These are phyloP conservation scores for Syzygium aqueum DNA, from an alignment of 345 rosid species.

Conservation along the genomic window DNA sequence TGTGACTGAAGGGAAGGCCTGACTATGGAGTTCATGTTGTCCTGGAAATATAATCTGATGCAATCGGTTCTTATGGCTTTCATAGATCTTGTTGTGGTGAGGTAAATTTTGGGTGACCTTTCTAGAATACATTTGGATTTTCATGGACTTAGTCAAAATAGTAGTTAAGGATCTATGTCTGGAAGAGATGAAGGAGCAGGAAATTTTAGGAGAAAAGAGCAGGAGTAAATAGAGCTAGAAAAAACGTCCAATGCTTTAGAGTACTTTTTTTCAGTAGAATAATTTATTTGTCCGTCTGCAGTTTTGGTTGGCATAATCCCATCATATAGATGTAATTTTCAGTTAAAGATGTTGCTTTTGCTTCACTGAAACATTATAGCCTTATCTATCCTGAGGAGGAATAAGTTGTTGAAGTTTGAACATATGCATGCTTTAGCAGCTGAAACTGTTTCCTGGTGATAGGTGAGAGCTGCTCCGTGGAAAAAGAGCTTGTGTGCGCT, in stretches of 20 bases:
- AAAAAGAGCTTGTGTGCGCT: slow-evolving; percentile 63
- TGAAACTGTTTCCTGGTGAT: slow-evolving; percentile 14
- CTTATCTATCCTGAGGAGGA: background rate
- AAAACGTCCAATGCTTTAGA: background rate
- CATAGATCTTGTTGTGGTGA: background rate
- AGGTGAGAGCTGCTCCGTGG: slow-evolving; percentile 99
- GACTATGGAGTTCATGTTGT: background rate
- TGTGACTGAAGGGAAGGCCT: background rate
- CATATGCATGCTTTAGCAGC: background rate
- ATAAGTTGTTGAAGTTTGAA: background rate
- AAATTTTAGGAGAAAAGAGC: background rate
- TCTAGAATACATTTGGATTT: background rate
- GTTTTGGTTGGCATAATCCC: background rate
- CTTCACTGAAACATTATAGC: background rate
- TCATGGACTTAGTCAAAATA: background rate
- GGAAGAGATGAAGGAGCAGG: background rate
- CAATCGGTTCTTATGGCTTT: background rate
- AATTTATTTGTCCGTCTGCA: background rate
- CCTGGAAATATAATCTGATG: background rate
- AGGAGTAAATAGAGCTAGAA: background rate
- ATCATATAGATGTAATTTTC: background rate
- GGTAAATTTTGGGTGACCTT: background rate
- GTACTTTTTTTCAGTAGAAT: background rate
- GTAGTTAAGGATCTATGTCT: background rate
- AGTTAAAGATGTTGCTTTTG: background rate